phyloP scores from a whole-genome alignment of 2,329 filamentous ascomycete genomes.

The Nothophaeocryptopus gaeumannii region DNA sequence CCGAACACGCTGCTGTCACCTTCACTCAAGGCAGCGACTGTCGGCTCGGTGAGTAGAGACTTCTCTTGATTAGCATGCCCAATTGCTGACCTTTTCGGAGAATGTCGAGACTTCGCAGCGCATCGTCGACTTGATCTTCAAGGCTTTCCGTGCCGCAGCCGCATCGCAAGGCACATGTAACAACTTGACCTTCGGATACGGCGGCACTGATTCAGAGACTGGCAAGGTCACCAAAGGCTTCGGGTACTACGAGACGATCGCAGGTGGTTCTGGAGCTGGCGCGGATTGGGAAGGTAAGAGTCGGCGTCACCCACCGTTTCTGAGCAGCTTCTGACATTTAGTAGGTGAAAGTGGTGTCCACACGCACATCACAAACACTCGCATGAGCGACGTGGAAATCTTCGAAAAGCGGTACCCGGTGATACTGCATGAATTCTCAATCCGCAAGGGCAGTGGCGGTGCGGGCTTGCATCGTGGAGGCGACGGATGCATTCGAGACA shows the following conservation, averaged over 20 bases:
- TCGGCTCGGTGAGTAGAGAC: conserved; percentile 18
- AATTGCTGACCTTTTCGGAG: no score
- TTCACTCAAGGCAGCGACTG: conserved; percentile 29
- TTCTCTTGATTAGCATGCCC: no score
- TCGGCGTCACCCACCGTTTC: no score
- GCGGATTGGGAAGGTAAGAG: conserved; percentile 31
- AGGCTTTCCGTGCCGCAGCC: conserved; percentile 33
- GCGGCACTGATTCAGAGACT: conserved; percentile 40
- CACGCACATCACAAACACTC: conserved; percentile 39
- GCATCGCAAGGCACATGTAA: conserved; percentile 34
- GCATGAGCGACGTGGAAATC: conserved; percentile 38
- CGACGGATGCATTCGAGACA: conserved; percentile 33
- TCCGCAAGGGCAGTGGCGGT: conserved; percentile 35
- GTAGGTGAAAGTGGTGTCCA: conserved; percentile 31
- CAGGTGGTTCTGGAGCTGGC: conserved; percentile 38
- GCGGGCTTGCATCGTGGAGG: conserved; percentile 32
- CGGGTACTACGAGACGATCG: conserved; percentile 39
- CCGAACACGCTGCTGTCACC: conserved; percentile 33
- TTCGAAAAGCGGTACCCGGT: conserved; percentile 38
- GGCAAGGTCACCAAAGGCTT: conserved; percentile 30
- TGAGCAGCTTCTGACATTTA: no score
- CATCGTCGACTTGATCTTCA: conserved; percentile 34
- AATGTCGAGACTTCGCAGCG: conserved; percentile 34
- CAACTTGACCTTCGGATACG: conserved; percentile 33
- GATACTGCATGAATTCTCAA: conserved; percentile 33